A percentile compares a stretch with the other conserved stretches of the same genome.
Evolutionary conservation across 495 filamentous ascomycete genomes (phyloP).

Genomic region (Xylaria intraflava): DNA sequence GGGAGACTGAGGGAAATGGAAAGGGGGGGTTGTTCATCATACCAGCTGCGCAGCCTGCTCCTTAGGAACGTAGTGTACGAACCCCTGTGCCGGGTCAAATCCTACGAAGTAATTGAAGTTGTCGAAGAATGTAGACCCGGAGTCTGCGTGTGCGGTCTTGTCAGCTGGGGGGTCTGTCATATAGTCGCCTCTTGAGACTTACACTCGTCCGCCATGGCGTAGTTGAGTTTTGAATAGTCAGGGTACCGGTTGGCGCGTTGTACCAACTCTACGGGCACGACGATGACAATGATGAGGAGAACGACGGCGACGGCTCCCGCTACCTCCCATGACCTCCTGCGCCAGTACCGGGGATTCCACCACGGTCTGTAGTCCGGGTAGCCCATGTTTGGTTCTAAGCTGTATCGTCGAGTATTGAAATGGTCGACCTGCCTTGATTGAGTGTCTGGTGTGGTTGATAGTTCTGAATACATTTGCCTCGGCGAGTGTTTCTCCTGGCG

Average conservation of each 20-base stretch:
- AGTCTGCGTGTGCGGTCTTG: constrained; percentile 23
- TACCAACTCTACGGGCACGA: constrained; percentile 49
- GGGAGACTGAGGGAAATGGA: neutral
- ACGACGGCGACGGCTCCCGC: constrained; percentile 31
- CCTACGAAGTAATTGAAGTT: constrained; percentile 42
- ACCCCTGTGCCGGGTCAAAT: constrained; percentile 35
- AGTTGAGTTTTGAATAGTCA: constrained; percentile 32
- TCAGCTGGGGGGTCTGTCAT: neutral
- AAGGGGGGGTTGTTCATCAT: constrained; percentile 2
- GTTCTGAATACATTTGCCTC: too few species aligned
- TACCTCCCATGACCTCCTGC: constrained; percentile 39
- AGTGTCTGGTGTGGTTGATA: too few species aligned
- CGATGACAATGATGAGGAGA: constrained; percentile 38
- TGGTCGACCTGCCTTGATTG: neutral
- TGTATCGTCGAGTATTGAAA: neutral
- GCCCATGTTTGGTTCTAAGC: constrained; percentile 1
- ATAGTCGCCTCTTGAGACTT: constrained; percentile 4
- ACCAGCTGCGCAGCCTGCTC: constrained; percentile 22
- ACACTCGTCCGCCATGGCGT: constrained; percentile 33
- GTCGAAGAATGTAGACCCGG: constrained; percentile 47
- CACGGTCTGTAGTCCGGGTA: constrained; percentile 17
- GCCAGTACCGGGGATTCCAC: constrained; percentile 50
- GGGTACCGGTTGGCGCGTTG: constrained; percentile 40
- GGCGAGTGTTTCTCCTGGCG: too few species aligned
- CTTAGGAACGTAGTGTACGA: constrained; percentile 37